Conservation (phyloP, 2,329 filamentous ascomycete species). For the Neodidymelliopsis sp. region DNA sequence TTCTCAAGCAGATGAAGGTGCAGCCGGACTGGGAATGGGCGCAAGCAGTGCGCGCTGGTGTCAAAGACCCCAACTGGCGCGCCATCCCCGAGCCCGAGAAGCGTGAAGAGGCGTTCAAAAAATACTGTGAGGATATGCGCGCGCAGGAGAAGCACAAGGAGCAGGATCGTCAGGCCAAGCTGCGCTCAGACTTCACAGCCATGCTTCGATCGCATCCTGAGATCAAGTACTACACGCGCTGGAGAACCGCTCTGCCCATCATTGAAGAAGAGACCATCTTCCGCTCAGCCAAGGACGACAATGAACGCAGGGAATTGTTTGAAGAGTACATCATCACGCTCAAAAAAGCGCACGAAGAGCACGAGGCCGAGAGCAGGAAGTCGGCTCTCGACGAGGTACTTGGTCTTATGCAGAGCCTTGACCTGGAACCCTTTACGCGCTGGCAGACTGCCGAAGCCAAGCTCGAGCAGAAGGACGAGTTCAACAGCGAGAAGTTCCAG, state of each 20-base stretch:
- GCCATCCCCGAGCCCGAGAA: constrained; percentile 93
- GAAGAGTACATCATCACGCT: constrained; percentile 90
- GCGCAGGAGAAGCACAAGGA: constrained; percentile 93
- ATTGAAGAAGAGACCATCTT: constrained; percentile 97
- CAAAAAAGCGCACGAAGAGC: constrained; percentile 79
- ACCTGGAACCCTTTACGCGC: constrained; percentile 90
- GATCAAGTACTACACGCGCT: constrained; percentile 95
- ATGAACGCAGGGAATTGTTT: constrained; percentile 87
- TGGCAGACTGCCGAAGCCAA: constrained; percentile 90
- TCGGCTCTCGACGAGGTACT: constrained; percentile 85
- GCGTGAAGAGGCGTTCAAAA: constrained; percentile 89
- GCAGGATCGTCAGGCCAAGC: constrained; percentile 89
- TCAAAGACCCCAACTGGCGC: constrained; percentile 91
- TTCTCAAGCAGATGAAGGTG: constrained; percentile 83
- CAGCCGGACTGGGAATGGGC: constrained; percentile 94
- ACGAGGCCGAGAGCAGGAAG: constrained; percentile 75
- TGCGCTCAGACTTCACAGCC: constrained; percentile 90
- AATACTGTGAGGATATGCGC: constrained; percentile 89
- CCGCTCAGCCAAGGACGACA: constrained; percentile 85
- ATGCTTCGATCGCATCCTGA: constrained; percentile 98
- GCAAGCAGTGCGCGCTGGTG: constrained; percentile 82
- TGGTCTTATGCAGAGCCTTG: constrained; percentile 77
- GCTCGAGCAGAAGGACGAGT: constrained; percentile 78
- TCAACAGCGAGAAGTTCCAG: constrained; percentile 83
- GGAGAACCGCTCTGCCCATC: constrained; percentile 94